These are phyloP conservation scores for Pseudognaphalium luteoalbum DNA, from an alignment of 129 eudicot genomes.

Conservation along the genomic window DNA sequence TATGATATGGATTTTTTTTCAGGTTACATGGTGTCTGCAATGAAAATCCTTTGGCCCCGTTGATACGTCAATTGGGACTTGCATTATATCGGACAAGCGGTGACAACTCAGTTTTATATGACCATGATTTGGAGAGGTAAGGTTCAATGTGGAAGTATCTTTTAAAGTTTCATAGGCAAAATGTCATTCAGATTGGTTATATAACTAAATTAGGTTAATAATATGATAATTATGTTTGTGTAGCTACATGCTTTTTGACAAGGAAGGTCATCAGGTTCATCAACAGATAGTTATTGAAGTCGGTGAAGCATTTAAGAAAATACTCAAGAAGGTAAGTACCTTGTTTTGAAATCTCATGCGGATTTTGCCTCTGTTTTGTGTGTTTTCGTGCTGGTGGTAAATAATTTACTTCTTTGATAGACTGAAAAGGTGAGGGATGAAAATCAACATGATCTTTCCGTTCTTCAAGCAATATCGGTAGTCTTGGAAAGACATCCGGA, in stretches of 20 bases:
- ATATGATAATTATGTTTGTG: slow-evolving; percentile 27
- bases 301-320: slow-evolving; percentile 75
- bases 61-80: slow-evolving; percentile 87
- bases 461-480: slow-evolving; percentile 75
- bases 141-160: background rate
- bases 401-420: slow-evolving; percentile 33
- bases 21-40: slow-evolving; percentile 99
- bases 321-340: slow-evolving; percentile 68
- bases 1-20: slow-evolving; percentile 16
- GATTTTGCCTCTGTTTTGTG: background rate
- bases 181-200: background rate
- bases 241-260: slow-evolving; percentile 76
- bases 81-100: slow-evolving; percentile 92
- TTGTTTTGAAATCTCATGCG: background rate
- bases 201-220: background rate
- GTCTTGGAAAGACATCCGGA: slow-evolving; percentile 81
- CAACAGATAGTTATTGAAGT: slow-evolving; percentile 76
- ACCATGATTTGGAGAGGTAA: slow-evolving; percentile 98
- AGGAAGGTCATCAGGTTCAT: slow-evolving; percentile 81
- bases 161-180: no score
- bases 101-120: slow-evolving; percentile 91
- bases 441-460: slow-evolving; percentile 71
- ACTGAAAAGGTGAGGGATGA: slow-evolving; percentile 88
- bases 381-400: background rate
- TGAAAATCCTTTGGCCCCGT: slow-evolving; percentile 96